Conservation (phyloP, 2,329 filamentous ascomycete species). For the Microcera coccophila region DNA sequence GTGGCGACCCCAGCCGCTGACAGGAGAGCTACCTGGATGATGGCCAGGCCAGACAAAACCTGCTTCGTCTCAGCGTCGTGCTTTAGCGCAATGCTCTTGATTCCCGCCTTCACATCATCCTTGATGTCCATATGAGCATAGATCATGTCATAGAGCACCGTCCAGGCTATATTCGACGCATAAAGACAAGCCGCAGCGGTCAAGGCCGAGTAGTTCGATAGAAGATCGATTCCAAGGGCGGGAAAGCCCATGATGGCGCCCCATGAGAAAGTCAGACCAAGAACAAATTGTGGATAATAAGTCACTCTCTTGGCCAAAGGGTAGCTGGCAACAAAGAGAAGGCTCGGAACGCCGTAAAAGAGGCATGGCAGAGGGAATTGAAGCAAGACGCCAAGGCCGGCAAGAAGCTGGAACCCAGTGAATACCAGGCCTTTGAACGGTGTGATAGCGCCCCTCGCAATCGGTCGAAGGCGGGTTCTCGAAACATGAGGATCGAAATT, state of each 20-base stretch:
- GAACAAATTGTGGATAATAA: slow-evolving; percentile 79
- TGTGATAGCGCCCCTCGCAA: slow-evolving; percentile 73
- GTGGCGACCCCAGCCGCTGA: slow-evolving; percentile 64
- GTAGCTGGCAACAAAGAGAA: slow-evolving; percentile 70
- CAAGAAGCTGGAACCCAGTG: slow-evolving; percentile 68
- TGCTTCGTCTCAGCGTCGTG: slow-evolving; percentile 75
- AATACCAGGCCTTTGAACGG: slow-evolving; percentile 69
- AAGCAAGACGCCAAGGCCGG: slow-evolving; percentile 68
- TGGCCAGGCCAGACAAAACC: slow-evolving; percentile 66
- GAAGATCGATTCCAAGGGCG: slow-evolving; percentile 72
- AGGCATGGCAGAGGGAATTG: slow-evolving; percentile 73
- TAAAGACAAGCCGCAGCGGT: slow-evolving; percentile 68
- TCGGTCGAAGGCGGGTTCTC: slow-evolving; percentile 72
- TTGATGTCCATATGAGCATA: slow-evolving; percentile 90
- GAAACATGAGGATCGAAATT: slow-evolving; percentile 78
- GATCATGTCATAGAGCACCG: slow-evolving; percentile 85
- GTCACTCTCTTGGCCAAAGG: slow-evolving; percentile 83
- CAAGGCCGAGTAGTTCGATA: slow-evolving; percentile 59
- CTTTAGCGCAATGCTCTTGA: slow-evolving; percentile 81
- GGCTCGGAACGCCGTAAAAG: slow-evolving; percentile 71
- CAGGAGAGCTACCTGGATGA: slow-evolving; percentile 65
- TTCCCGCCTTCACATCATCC: slow-evolving; percentile 79
- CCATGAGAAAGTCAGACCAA: slow-evolving; percentile 85
- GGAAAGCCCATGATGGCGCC: slow-evolving; percentile 86
- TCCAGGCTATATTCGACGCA: slow-evolving; percentile 78